These are phyloP conservation scores for Solanum megistacrolobum DNA, from an alignment of 257 asterid genomes.

Conservation along the genomic window DNA sequence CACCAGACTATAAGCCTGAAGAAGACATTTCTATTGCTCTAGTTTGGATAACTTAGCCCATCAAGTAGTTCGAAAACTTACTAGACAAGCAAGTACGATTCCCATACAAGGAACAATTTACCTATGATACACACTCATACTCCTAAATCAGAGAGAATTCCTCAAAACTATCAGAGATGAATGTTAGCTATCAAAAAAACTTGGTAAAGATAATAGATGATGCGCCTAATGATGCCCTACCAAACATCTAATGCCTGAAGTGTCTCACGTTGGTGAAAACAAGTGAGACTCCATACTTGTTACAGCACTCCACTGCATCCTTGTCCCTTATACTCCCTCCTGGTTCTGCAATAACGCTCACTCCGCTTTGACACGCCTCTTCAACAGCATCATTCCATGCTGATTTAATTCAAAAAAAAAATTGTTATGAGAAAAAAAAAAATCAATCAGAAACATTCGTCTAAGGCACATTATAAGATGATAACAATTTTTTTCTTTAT, in stretches of 20 bases:
- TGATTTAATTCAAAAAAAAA: conserved; percentile 12
- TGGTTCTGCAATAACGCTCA: conserved; percentile 74
- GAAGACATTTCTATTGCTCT: not conserved
- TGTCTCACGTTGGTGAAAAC: conserved; percentile 81
- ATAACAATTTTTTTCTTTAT: not conserved
- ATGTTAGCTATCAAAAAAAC: not conserved
- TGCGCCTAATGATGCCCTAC: not conserved
- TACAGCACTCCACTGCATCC: conserved; percentile 84
- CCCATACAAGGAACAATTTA: not conserved
- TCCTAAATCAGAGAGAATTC: not conserved
- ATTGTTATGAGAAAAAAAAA: not conserved
- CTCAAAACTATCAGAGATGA: not conserved
- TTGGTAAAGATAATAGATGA: not conserved
- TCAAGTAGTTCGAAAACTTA: not conserved
- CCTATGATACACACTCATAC: not conserved
- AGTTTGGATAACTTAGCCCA: not conserved
- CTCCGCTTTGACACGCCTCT: conserved; percentile 87
- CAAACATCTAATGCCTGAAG: conserved; percentile 58
- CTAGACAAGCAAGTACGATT: not conserved
- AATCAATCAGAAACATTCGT: not conserved
- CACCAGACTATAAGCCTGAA: not conserved
- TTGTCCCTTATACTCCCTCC: conserved; percentile 86
- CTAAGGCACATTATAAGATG: not conserved
- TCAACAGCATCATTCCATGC: conserved; percentile 98
- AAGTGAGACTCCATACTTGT: conserved; percentile 75